Conservation (phyloP, 1,284 basidiomycete species). For the Peniophora sp. region DNA sequence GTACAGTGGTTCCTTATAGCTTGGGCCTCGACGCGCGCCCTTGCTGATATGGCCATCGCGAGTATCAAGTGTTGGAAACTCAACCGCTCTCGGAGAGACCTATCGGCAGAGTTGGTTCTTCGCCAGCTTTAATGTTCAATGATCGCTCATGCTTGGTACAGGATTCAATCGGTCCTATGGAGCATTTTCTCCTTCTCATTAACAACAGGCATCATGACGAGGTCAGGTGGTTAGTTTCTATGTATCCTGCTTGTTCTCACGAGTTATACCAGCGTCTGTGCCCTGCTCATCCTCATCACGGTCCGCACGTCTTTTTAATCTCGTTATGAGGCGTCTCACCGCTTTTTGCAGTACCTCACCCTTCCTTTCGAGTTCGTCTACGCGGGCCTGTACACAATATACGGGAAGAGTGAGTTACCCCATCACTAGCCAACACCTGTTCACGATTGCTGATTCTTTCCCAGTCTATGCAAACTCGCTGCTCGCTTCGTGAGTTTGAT, state of each 20-base stretch:
- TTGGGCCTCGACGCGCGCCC: not conserved
- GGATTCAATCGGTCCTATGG: not conserved
- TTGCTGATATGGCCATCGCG: not conserved
- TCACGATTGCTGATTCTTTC: too few species aligned
- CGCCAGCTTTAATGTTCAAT: not conserved
- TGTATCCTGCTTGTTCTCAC: not conserved
- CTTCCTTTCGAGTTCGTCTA: not conserved
- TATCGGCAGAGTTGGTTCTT: not conserved
- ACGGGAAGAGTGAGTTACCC: not conserved
- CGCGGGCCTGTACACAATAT: not conserved
- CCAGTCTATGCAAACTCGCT: not conserved
- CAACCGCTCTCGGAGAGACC: not conserved
- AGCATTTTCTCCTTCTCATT: not conserved
- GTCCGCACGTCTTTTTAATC: not conserved
- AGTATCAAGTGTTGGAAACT: not conserved
- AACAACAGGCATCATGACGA: not conserved
- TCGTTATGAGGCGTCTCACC: too few species aligned
- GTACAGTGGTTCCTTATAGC: not conserved
- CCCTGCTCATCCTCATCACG: not conserved
- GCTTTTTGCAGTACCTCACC: not conserved
- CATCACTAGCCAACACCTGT: not conserved
- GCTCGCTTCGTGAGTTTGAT: not conserved
- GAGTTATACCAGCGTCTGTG: not conserved
- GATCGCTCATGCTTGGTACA: not conserved
- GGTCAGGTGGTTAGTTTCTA: not conserved